Evolutionary conservation across 1,284 basidiomycete species (phyloP).

Genomic region (Violaceomyces palustris): DNA sequence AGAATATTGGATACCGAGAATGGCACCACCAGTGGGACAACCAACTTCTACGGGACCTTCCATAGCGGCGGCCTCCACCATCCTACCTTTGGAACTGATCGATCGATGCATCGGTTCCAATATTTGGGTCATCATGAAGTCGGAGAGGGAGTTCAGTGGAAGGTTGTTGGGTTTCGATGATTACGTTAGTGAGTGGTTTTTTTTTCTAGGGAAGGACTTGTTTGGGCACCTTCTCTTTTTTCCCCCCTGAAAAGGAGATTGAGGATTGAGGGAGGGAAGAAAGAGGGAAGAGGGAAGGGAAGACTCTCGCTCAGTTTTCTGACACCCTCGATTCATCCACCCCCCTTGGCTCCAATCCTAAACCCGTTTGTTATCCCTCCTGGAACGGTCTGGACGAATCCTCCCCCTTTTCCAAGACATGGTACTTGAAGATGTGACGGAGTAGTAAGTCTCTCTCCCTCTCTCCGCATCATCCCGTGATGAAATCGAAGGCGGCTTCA

Average conservation of each 20-base stretch:
- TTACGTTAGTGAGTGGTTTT: conserved; percentile 89
- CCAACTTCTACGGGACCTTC: conserved; percentile 18
- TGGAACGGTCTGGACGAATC: neutral
- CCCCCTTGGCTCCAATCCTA: neutral
- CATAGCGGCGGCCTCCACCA: conserved; percentile 30
- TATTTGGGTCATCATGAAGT: conserved; percentile 54
- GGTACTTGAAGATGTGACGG: conserved; percentile 94
- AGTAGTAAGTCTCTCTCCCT: conserved; percentile 65
- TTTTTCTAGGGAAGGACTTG: neutral
- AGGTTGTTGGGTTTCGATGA: conserved; percentile 95
- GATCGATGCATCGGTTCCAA: conserved; percentile 52
- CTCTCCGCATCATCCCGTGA: conserved; percentile 2
- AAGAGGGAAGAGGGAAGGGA: too few relatives aligned
- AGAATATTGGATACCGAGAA: too few relatives aligned
- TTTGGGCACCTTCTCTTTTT: neutral
- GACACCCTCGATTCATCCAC: neutral
- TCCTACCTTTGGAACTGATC: conserved; percentile 51
- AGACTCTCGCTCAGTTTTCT: conserved; percentile 1
- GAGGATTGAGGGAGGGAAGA: too few relatives aligned
- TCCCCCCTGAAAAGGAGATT: too few relatives aligned
- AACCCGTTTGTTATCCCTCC: neutral
- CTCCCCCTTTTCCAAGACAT: conserved; percentile 64
- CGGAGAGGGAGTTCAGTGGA: conserved; percentile 62
- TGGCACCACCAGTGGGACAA: conserved; percentile 29
- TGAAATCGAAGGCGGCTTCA: conserved; percentile 6